These are phyloP conservation scores for Rheum nobile DNA, from an alignment of 148 eudicot genomes.

Conservation along the genomic window DNA sequence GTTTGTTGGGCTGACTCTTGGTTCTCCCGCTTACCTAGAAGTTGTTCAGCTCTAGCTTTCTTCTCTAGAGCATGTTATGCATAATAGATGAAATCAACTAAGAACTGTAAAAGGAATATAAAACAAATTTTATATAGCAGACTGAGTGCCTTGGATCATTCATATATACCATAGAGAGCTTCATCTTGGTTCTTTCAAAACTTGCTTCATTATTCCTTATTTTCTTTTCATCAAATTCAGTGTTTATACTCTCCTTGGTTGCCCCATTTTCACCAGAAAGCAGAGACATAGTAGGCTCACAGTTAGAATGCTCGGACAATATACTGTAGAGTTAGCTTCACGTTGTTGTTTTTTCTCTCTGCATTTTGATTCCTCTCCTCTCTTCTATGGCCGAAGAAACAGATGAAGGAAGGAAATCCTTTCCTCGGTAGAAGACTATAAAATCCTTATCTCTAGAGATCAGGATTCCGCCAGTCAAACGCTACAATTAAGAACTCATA, in stretches of 20 bases:
- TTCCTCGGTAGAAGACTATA: conserved; percentile 82
- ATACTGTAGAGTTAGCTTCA: conserved; percentile 17
- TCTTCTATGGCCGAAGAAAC: conserved; percentile 85
- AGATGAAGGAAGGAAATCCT: conserved; percentile 87
- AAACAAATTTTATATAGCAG: conserved; percentile 4
- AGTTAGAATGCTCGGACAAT: conserved; percentile 13
- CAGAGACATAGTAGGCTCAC: conserved; percentile 11
- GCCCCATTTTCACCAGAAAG: conserved; percentile 19
- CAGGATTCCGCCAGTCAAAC: conserved; percentile 73
- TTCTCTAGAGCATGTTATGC: conserved; percentile 44
- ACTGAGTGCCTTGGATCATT: conserved; percentile 8
- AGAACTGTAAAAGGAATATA: background rate
- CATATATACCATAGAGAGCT: conserved; percentile 69
- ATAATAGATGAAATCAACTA: conserved; percentile 14
- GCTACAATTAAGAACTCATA: conserved; percentile 34
- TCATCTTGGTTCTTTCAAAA: conserved; percentile 38
- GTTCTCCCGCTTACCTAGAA: conserved; percentile 63
- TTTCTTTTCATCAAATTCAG: conserved; percentile 27
- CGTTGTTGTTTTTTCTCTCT: conserved; percentile 14
- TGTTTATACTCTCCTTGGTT: conserved; percentile 14
- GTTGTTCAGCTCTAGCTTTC: conserved; percentile 64
- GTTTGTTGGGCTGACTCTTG: conserved; percentile 33
- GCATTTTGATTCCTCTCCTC: conserved; percentile 43
- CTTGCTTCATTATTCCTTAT: conserved; percentile 31
- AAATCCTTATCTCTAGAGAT: conserved; percentile 79